phyloP scores from a whole-genome alignment of 1,139 yeast species.

The Sugiyamaella paludigena region DNA sequence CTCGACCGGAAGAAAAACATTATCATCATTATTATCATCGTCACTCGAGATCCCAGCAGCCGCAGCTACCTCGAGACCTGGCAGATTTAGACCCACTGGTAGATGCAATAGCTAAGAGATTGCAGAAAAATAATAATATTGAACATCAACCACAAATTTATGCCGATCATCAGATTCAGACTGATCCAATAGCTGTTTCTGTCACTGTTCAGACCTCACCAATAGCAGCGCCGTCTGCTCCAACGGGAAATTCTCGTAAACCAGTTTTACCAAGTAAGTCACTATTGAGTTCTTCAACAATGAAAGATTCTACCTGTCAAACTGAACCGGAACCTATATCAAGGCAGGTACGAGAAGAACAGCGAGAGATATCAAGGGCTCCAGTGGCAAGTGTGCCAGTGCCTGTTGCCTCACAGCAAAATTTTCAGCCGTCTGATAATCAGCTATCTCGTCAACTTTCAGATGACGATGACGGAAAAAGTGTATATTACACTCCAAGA shows the following conservation, averaged over 20 bases:
- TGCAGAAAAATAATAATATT: constrained; percentile 17
- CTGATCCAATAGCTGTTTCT: constrained; percentile 18
- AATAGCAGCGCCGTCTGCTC: background rate
- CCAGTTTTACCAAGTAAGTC: background rate
- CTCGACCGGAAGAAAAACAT: constrained; percentile 11
- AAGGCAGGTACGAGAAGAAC: background rate
- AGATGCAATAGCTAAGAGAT: constrained; percentile 26
- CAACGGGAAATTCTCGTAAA: background rate
- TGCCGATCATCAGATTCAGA: constrained; percentile 23
- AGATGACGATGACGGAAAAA: constrained; percentile 16
- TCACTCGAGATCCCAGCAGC: background rate
- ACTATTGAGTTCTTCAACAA: constrained; percentile 3
- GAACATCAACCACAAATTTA: constrained; percentile 14
- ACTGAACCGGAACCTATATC: background rate
- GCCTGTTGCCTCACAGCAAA: background rate
- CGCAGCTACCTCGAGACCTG: constrained; percentile 7
- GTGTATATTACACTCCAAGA: constrained; percentile 26
- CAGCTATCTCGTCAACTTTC: background rate
- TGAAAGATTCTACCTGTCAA: constrained; percentile 4
- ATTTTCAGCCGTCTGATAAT: background rate
- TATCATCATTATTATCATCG: constrained; percentile 17
- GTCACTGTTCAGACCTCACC: constrained; percentile 4
- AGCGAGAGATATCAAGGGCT: background rate
- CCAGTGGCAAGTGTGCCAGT: background rate
- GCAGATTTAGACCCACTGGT: constrained; percentile 25